A percentile compares a stretch with the other conserved stretches of the same genome.
These are phyloP conservation scores for Cryptosporidium andersoni DNA, from an alignment of 169 alveolate species.

Conservation along the genomic window DNA sequence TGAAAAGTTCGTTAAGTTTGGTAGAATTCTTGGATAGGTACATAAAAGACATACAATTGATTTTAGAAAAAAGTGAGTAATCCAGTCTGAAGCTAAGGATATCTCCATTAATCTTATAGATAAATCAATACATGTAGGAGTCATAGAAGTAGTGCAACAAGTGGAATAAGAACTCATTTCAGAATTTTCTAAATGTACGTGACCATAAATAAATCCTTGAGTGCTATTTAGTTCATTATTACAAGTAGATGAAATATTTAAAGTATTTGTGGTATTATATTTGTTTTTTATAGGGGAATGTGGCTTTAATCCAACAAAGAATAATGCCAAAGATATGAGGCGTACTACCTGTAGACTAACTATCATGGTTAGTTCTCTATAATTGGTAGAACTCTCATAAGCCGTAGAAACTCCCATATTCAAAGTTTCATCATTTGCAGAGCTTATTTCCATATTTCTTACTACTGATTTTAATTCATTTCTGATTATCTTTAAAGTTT, in stretches of 20 bases:
- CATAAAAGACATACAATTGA: slow-evolving; percentile 41
- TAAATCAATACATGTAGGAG: slow-evolving; percentile 57
- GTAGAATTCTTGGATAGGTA: slow-evolving; percentile 40
- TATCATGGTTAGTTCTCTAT: too few species aligned
- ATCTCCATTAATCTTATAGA: slow-evolving; percentile 48
- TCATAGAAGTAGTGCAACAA: slow-evolving; percentile 9
- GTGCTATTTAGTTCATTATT: neutral
- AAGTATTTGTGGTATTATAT: neutral
- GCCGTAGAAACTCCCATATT: neutral
- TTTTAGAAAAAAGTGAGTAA: slow-evolving; percentile 45
- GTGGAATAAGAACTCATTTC: neutral
- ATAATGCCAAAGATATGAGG: slow-evolving; percentile 36
- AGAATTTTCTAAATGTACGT: slow-evolving; percentile 10
- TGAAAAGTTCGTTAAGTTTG: neutral
- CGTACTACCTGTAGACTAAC: neutral
- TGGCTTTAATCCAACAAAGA: slow-evolving; percentile 57
- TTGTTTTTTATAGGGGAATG: neutral
- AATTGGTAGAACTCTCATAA: too few species aligned
- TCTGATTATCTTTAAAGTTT: slow-evolving; percentile 22
- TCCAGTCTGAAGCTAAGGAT: slow-evolving; percentile 52
- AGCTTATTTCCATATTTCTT: neutral
- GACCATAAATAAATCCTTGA: slow-evolving; percentile 29
- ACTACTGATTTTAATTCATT: slow-evolving; percentile 35
- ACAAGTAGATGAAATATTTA: neutral
- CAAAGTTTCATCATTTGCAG: slow-evolving; percentile 6